These are phyloP conservation scores for Globisporangium parvum DNA, from an alignment of 352 stramenopile species.

Conservation along the genomic window DNA sequence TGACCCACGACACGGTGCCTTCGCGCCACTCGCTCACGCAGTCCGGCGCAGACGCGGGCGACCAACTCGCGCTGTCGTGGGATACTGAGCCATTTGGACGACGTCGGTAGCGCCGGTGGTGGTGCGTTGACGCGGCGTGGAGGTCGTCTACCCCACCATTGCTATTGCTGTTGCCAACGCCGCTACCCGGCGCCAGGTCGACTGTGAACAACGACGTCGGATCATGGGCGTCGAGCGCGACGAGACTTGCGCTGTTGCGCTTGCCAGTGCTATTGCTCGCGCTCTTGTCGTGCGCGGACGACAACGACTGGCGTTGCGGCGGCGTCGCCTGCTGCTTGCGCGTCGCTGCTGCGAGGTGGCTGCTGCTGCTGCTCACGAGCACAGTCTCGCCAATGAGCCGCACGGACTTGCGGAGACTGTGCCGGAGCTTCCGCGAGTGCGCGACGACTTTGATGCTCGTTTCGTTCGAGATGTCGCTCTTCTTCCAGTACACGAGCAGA, in stretches of 20 bases:
- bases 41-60: neutral
- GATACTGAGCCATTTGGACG: neutral
- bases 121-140: neutral
- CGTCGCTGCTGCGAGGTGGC: neutral
- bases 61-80: neutral
- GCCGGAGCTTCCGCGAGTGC: slow-evolving; percentile 41
- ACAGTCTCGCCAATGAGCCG: slow-evolving; percentile 54
- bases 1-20: slow-evolving; percentile 52
- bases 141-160: neutral
- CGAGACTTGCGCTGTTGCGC: neutral
- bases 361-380: slow-evolving; percentile 20
- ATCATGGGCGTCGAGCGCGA: slow-evolving; percentile 7
- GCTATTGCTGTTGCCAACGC: neutral
- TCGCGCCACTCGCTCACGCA: slow-evolving; percentile 40
- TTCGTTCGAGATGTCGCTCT: slow-evolving; percentile 44
- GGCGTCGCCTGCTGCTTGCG: slow-evolving; percentile 1
- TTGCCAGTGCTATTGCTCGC: neutral
- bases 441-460: slow-evolving; percentile 50
- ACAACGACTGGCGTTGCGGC: neutral
- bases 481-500: slow-evolving; percentile 48
- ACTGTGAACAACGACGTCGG: slow-evolving; percentile 28
- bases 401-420: slow-evolving; percentile 52
- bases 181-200: slow-evolving; percentile 15
- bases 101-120: neutral
- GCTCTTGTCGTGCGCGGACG: neutral